Evolutionary conservation across 2,329 filamentous ascomycete species (phyloP).

Genomic region (Drechmeria coniospora): DNA sequence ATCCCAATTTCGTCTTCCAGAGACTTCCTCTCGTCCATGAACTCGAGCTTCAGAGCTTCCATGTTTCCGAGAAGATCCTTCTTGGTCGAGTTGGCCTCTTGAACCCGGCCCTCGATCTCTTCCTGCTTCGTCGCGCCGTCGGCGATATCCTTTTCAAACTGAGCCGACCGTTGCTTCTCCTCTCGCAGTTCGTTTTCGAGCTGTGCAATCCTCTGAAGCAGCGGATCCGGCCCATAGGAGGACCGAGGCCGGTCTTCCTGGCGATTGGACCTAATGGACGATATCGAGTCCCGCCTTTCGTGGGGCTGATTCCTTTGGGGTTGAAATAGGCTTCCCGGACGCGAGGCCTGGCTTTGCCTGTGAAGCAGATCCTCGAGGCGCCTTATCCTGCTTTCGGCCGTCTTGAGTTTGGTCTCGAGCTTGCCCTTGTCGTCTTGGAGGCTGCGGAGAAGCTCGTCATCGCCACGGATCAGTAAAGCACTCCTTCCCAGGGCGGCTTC

Average conservation of each 20-base stretch:
- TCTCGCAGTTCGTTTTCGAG: slow-evolving; percentile 66
- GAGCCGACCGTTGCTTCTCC: slow-evolving; percentile 53
- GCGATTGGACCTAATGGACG: slow-evolving; percentile 29
- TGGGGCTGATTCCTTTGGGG: slow-evolving; percentile 27
- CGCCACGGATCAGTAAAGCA: slow-evolving; percentile 70
- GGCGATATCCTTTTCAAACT: slow-evolving; percentile 55
- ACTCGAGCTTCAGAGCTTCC: slow-evolving; percentile 80
- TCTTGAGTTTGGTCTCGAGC: slow-evolving; percentile 58
- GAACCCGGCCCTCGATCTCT: slow-evolving; percentile 52
- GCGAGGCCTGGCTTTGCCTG: slow-evolving; percentile 51
- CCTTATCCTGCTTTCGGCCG: slow-evolving; percentile 78
- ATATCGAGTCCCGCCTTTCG: slow-evolving; percentile 33
- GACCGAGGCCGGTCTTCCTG: slow-evolving; percentile 29
- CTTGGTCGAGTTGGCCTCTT: slow-evolving; percentile 84
- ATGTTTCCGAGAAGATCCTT: slow-evolving; percentile 89
- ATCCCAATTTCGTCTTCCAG: slow-evolving; percentile 67
- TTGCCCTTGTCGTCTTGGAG: slow-evolving; percentile 73
- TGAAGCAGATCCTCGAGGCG: slow-evolving; percentile 87
- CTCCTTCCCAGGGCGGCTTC: slow-evolving; percentile 80
- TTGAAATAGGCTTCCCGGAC: slow-evolving; percentile 42
- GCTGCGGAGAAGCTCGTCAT: slow-evolving; percentile 63
- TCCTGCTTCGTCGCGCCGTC: slow-evolving; percentile 39
- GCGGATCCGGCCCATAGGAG: slow-evolving; percentile 29
- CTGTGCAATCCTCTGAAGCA: slow-evolving; percentile 35
- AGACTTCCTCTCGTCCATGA: slow-evolving; percentile 67